These are phyloP conservation scores for Spencermartinsiella europaea DNA, from an alignment of 805 yeast genomes.

Conservation along the genomic window DNA sequence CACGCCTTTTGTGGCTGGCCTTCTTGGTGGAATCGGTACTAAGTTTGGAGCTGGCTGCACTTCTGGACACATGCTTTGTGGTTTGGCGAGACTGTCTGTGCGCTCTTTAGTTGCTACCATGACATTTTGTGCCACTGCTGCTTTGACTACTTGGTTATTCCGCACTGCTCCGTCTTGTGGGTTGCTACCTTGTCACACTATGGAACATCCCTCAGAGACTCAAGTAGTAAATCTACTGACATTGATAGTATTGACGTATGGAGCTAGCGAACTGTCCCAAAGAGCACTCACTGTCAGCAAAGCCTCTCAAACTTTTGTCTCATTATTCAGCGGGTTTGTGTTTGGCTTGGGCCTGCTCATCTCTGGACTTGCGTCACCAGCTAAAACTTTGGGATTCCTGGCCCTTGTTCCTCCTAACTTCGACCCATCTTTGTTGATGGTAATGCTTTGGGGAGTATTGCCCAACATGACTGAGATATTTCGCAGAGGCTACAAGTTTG, in stretches of 20 bases:
- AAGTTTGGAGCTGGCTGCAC: conserved; percentile 48
- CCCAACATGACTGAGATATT: conserved; percentile 38
- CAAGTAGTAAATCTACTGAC: background rate
- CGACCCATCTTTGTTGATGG: conserved; percentile 45
- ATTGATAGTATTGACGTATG: conserved; percentile 5
- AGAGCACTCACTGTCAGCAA: conserved; percentile 4
- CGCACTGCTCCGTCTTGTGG: conserved; percentile 19
- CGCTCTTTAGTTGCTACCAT: conserved; percentile 44
- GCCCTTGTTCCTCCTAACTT: conserved; percentile 34
- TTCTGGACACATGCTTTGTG: conserved; percentile 51
- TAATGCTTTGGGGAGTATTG: conserved; percentile 39
- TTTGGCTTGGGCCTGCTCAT: conserved; percentile 46
- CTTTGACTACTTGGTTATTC: conserved; percentile 18
- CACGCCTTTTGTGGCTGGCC: conserved; percentile 33
- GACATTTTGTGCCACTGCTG: conserved; percentile 36
- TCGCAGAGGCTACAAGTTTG: conserved; percentile 19
- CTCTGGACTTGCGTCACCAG: conserved; percentile 43
- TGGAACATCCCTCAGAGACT: conserved; percentile 14
- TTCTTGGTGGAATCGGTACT: conserved; percentile 45
- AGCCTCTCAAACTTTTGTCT: conserved; percentile 16
- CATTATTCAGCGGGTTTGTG: conserved; percentile 30
- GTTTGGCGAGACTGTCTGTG: conserved; percentile 42
- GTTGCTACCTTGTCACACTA: conserved; percentile 10
- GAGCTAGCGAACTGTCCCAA: conserved; percentile 1
- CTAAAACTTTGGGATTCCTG: conserved; percentile 44